A percentile compares a stretch with the other conserved stretches of the same genome.
phyloP scores from a whole-genome alignment of 345 rosid species.

The Psidium friedrichsthalianum region DNA sequence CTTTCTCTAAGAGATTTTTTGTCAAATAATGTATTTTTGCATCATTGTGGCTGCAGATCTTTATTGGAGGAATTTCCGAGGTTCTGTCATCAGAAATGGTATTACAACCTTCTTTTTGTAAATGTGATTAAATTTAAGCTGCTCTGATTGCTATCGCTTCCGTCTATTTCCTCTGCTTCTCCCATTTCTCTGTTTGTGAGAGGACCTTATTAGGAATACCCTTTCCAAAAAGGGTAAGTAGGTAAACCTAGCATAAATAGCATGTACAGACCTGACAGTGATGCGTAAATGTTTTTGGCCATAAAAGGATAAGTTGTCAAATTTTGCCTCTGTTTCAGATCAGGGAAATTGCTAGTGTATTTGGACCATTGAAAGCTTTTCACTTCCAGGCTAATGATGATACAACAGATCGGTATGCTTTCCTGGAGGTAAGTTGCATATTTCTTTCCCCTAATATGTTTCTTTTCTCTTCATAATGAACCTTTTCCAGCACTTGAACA shows the following conservation, averaged over 20 bases:
- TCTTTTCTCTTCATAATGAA: neutral
- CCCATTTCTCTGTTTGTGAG: neutral
- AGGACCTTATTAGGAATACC: neutral
- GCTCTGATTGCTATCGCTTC: neutral
- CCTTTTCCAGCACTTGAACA: neutral
- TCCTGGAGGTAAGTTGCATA: conserved; percentile 62
- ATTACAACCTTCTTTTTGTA: conserved; percentile 4
- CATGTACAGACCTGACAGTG: neutral
- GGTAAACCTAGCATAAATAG: neutral
- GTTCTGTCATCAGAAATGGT: conserved; percentile 78
- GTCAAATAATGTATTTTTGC: neutral
- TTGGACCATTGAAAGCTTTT: conserved; percentile 80
- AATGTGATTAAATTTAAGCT: neutral
- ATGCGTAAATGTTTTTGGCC: neutral
- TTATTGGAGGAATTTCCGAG: conserved; percentile 76
- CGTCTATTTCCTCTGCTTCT: neutral
- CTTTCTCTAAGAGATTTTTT: neutral
- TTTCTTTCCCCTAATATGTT: conserved; percentile 3
- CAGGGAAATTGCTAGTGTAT: conserved; percentile 72
- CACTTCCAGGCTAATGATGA: conserved; percentile 36
- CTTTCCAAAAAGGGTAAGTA: neutral
- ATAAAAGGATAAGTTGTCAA: neutral
- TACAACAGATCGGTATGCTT: conserved; percentile 32
- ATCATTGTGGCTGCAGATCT: conserved; percentile 52
- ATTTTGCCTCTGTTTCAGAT: conserved; percentile 36